Base-by-base conservation (phyloP, 345 rosid species). In the Pistacia integerrima region DNA sequence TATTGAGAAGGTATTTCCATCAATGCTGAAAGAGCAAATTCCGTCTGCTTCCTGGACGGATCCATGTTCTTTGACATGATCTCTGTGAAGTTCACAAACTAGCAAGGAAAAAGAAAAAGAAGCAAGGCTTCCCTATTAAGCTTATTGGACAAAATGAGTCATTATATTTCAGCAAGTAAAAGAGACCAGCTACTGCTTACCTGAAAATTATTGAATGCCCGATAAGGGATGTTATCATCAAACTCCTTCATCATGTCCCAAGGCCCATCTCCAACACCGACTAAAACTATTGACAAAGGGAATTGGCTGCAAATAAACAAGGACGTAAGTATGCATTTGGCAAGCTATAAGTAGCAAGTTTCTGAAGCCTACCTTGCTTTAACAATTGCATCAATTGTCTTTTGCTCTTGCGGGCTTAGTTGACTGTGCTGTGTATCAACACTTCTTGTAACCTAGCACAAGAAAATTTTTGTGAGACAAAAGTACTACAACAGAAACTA, bases 241-340 rank as follows among this genome's bases (percentile, higher is more conserved):
- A 94, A 94, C 80, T 94, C 92, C 83, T 84, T 91, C 97, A 94
- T 94, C 77, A 94, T 82, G 74, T 94, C 97, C 97, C 98, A 94
- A 6, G 98, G 97, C 1, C 97, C 98, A 52, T 94, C 98, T 64
- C 98, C 98, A 52, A 94, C 98, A 52, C 98, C 97, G 9, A 94
- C 98, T 55, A 94, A 79, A 75, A 93, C 83, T 70, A 94, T 94
- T 10, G 98, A 94, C 81, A 94, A 78, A 44, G 98, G 97, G 78
- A 86, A 91, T 69, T 85, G 87, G 55, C 98, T 93, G 88, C 81
- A 87, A 75, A 25, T 41, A 68, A 62, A 78, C 46, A 59, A 38
- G 48, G 52, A 55, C 5, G 71, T 66, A 36, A 77, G 67, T 20
- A 36, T 20, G 64, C 22, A 38, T 10, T 54, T 61, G 68, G 66